Base-by-base conservation (phyloP, 805 yeast species). In the Barnettozyma vustinii region DNA sequence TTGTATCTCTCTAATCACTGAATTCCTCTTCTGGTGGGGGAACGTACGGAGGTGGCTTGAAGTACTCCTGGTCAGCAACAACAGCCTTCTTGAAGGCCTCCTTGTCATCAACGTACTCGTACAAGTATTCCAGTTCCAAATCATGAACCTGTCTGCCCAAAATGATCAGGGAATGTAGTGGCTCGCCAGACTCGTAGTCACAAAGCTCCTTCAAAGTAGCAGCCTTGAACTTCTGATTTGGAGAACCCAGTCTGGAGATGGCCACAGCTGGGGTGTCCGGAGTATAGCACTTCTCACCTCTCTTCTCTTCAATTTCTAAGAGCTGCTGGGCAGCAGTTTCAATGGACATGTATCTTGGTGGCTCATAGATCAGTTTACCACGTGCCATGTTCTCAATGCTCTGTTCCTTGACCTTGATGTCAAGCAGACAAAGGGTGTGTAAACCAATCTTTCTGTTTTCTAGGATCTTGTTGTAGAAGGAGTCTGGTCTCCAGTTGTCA, bases 371-470 rank as follows among this genome's bases (percentile, higher is more conserved):
- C 43, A 84, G 71, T 66, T 94, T 79, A 2, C 98, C 98, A 52
- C 96, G 79, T 42, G 96, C 95, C 82, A 92, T 80, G 64, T 91
- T 92, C 62, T 91, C 96, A 53, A 90, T 77, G 63, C 95, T 88
- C 68, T 94, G 99, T 66, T 92, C 99, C 67, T 94, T 94, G 41
- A 92, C 99, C 66, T 92, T 92, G 66, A 92, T 92, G 64, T 92
- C 99, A 44, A 92, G 73, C 51, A 92, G 74, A 36, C 92, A 78
- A 50, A 92, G 73, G 2, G 99, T 94, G 63, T 92, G 99, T 56
- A 94, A 73, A 4, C 99, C 99, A 45, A 92, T 81, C 62, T 75
- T 80, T 60, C 98, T 76, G 67, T 92, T 92, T 68, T 92, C 98
- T 81, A 81, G 70, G 48, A 92, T 72, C 70, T 92, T 91, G 61